Evolutionary conservation across 345 rosid genomes (phyloP), one percentile per base, ranked within the genome.

Genomic region (Eucalyptus sideroxylon): DNA sequence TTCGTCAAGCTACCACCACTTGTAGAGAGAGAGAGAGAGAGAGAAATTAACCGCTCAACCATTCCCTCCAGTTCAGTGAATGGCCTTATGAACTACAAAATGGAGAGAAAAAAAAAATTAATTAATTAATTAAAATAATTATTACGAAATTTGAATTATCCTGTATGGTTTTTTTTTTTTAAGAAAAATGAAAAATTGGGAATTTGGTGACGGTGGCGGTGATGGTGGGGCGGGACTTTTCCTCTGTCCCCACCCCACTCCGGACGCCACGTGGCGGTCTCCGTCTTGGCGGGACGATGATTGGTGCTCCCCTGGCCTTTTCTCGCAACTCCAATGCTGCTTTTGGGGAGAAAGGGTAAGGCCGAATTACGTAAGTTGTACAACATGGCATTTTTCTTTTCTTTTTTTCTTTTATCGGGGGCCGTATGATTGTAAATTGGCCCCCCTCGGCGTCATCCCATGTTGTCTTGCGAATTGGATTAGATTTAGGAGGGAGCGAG

Each of bases 1-100:
- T 87, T 93, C 92, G 87, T 91, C 93, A 95, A 95, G 97, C 94
- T 91, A 92, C 92, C 91, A 89, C 94, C 89, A 88, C 92, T 90
- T 87, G 93, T 27, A 51, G 86, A 89, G 34, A 86, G 72, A 88
- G 72, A 50, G 17, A 88, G 49, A 50, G 26, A 69, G 31, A 67
- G n/a, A 91, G 53, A 89, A 95, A 92, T 94, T 93, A 95, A 93
- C 94, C 90, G 91, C 92, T 92, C 92, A 90, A 89, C 92, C 92
- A 90, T 94, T 93, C 92, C 94, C 95, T 93, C 93, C 93, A 90
- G 88, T 87, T 87, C 59, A 80, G 69, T 89, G 87, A 80, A 40
- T 87, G 81, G 89, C 87, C 87, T 42, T 51, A 34, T 53, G 60
- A 47, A 26, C 37, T 44, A 49, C 5, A 50, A 53, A 82, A 81